Evolutionary conservation across 805 yeast genomes (phyloP), one percentile per base, ranked within the genome.

Genomic region (Metschnikowia vanudenii): DNA sequence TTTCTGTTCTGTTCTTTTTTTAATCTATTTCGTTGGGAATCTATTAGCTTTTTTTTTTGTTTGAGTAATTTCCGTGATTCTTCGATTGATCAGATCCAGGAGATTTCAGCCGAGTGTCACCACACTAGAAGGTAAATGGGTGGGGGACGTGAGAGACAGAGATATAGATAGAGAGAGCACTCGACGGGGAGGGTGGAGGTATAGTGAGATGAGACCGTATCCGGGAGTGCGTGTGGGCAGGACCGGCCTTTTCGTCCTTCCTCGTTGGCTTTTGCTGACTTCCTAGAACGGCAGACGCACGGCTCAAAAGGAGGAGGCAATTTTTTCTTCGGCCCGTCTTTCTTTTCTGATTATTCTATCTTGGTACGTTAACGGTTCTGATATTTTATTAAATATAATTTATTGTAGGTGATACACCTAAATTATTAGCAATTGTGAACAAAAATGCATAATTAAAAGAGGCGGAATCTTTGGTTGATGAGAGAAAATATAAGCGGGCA

Each of bases 221-320:
- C 31, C 31, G 20, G 37, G 37, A 39, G 31, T 36, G 37, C 31
- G 31, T 36, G 40, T 37, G 32, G 32, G 17, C 32, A 37, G 40
- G 43, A 20, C 43, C 14, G 24, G 43, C 13, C 13, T 36, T 36
- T 36, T 36, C 39, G 12, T 36, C 13, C 33, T 14, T 30, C 33
- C 33, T 30, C 33, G 17, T n/a, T 30, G 33, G 17, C 17, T 30
- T 30, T 33, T 28, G 39, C 40, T 2, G 10, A 37, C 19, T 16
- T 19, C 40, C 29, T 14, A 26, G 32, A 37, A 26, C 32, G 40
- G 40, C 20, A 37, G 20, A 30, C 33, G 33, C 28, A 26, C 28
- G 28, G 28, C 28, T 26, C 28, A 30, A n/a, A 30, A 30, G 33
- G 17, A 30, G 17, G 33, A 4, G 17, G 7, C 11, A 13, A 14